These are phyloP conservation scores for Calonectria multiphialidica DNA, from an alignment of 2,329 filamentous ascomycete species.

Conservation along the genomic window DNA sequence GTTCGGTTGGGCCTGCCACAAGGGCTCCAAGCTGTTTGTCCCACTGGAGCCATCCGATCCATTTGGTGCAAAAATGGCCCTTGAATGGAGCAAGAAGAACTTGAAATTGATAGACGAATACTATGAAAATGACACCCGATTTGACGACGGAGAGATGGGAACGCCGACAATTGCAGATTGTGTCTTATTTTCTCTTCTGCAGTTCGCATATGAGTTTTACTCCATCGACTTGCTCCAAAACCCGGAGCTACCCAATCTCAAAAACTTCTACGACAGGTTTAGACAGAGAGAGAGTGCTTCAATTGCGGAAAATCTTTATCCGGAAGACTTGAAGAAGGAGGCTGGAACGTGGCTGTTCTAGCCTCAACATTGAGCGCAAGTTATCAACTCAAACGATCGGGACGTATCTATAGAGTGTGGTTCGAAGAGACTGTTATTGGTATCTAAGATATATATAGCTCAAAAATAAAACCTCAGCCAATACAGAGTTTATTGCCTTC, in stretches of 20 bases:
- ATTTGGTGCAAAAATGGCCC: not conserved
- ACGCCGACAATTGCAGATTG: conserved; percentile 28
- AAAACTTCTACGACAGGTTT: conserved; percentile 27
- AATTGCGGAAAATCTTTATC: conserved; percentile 22
- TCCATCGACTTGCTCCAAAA: not conserved
- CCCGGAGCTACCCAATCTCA: conserved; percentile 15
- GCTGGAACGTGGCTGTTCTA: conserved; percentile 39
- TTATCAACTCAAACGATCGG: not conserved
- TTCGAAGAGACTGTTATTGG: not conserved
- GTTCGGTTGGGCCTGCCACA: conserved; percentile 33
- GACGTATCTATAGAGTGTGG: no score
- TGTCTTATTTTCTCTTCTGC: conserved; percentile 26
- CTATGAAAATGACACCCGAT: conserved; percentile 14
- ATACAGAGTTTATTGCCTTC: not conserved
- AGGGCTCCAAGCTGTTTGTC: conserved; percentile 20
- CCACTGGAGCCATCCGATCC: conserved; percentile 19
- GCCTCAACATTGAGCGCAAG: conserved; percentile 24
- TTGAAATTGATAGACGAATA: conserved; percentile 24
- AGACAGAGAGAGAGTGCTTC: conserved; percentile 20
- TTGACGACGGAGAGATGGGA: not conserved
- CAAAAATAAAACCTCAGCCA: not conserved
- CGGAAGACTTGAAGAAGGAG: conserved; percentile 14
- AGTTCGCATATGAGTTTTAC: conserved; percentile 35
- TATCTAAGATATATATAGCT: not conserved
- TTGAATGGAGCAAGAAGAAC: conserved; percentile 25